phyloP scores from a whole-genome alignment of 805 yeast species.

The Pichia ethanolica region DNA sequence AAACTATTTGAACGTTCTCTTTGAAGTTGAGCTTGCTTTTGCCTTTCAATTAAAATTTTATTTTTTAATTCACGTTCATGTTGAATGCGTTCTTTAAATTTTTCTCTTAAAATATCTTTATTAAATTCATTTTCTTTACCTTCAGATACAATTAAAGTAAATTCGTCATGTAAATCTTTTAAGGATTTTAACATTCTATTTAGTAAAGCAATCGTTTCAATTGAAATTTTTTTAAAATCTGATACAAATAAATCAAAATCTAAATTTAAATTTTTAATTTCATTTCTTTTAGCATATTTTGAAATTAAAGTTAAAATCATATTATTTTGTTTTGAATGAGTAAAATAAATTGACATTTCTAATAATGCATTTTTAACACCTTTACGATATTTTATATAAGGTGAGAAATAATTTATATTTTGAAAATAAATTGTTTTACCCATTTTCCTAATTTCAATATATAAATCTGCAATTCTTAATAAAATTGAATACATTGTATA shows the following conservation, averaged over 20 bases:
- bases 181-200: conserved; percentile 22
- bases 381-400: conserved; percentile 26
- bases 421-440: conserved; percentile 42
- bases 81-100: conserved; percentile 17
- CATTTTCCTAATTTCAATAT: conserved; percentile 37
- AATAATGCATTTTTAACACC: conserved; percentile 19
- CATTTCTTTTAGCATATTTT: conserved; percentile 36
- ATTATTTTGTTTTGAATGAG: conserved; percentile 42
- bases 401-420: conserved; percentile 37
- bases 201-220: conserved; percentile 32
- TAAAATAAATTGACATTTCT: conserved; percentile 22
- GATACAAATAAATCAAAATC: conserved; percentile 7
- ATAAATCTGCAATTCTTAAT: conserved; percentile 43
- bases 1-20: background rate
- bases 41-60: conserved; percentile 1
- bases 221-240: conserved; percentile 36
- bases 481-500: conserved; percentile 37
- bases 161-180: conserved; percentile 32
- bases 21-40: background rate
- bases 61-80: conserved; percentile 8
- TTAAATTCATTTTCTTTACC: conserved; percentile 36
- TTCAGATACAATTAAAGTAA: conserved; percentile 29
- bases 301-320: conserved; percentile 41
- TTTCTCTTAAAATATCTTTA: conserved; percentile 24
- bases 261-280: conserved; percentile 3